Conservation (phyloP, 2,329 filamentous ascomycete species). For the Neonectria sp. region DNA sequence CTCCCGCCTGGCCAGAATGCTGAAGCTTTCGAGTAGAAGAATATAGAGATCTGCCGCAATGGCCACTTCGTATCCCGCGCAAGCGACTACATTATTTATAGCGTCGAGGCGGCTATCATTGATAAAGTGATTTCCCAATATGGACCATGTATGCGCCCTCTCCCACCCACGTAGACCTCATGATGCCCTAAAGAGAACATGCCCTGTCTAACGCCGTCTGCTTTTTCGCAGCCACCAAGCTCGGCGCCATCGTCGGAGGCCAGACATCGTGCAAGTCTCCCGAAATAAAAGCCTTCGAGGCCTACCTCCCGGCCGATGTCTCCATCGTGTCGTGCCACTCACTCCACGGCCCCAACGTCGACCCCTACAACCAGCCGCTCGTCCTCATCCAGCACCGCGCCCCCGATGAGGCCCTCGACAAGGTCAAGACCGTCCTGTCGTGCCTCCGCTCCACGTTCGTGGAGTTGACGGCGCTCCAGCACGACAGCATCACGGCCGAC, state of each 20-base stretch:
- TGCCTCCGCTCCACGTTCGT: constrained; percentile 91
- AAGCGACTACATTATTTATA: constrained; percentile 99
- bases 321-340: constrained; percentile 97
- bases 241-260: constrained; percentile 94
- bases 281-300: constrained; percentile 94
- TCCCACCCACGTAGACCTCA: constrained; percentile 16
- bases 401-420: constrained; percentile 79
- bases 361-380: constrained; percentile 89
- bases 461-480: constrained; percentile 86
- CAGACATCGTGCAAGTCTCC: constrained; percentile 99
- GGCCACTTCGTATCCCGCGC: constrained; percentile 95
- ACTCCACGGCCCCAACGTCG: constrained; percentile 92
- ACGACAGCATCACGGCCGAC: constrained; percentile 98
- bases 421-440: constrained; percentile 85
- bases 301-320: constrained; percentile 88
- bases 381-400: constrained; percentile 96
- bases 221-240: constrained; percentile 81
- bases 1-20: constrained; percentile 53
- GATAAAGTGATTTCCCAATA: constrained; percentile 89
- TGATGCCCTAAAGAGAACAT: background rate
- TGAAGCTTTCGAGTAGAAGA: constrained; percentile 73
- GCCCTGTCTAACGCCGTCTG: constrained; percentile 16
- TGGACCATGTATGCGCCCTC: constrained; percentile 81
- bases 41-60: constrained; percentile 91
- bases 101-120: constrained; percentile 94